Evolutionary conservation across 306 rosid genomes (phyloP).

Genomic region (Cucurbita argyrosperma): DNA sequence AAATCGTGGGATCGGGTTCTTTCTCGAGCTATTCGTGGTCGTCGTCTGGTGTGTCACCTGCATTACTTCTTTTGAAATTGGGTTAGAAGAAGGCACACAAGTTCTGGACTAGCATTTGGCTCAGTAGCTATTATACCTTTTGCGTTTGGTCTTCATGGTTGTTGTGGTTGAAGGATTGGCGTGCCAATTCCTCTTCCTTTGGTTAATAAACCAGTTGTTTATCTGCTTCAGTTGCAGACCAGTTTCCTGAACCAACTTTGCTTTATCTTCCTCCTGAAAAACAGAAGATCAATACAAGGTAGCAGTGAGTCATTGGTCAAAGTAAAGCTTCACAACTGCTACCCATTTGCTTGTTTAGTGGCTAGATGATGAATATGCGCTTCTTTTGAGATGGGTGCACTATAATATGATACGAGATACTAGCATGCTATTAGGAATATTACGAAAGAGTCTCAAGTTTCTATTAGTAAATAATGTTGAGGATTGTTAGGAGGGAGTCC

Average conservation of each 20-base stretch:
- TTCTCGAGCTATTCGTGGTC: constrained; percentile 11
- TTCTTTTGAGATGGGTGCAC: neutral
- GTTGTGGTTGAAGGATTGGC: constrained; percentile 50
- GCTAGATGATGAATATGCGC: neutral
- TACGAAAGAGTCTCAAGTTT: too few relatives aligned
- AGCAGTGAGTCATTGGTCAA: neutral
- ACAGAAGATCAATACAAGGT: neutral
- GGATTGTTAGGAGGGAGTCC: too few relatives aligned
- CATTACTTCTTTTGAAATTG: constrained; percentile 21
- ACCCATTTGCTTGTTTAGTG: neutral
- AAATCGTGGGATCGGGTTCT: neutral
- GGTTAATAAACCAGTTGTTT: constrained; percentile 47
- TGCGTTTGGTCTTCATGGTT: constrained; percentile 67
- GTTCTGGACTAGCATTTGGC: neutral
- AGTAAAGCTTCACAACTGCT: neutral
- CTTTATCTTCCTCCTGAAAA: constrained; percentile 81
- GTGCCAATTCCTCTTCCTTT: constrained; percentile 84
- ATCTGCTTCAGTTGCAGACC: constrained; percentile 73
- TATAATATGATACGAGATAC: too few relatives aligned
- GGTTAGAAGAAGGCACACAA: neutral
- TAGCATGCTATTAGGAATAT: too few relatives aligned
- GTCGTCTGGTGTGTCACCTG: constrained; percentile 39
- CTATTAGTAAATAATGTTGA: too few relatives aligned
- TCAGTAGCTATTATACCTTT: constrained; percentile 31
- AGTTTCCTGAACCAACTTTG: constrained; percentile 82